Evolutionary conservation across 176 grass and related monocot genomes (phyloP), one percentile per base, ranked within the genome.

Genomic region (Aegilops umbellulata): DNA sequence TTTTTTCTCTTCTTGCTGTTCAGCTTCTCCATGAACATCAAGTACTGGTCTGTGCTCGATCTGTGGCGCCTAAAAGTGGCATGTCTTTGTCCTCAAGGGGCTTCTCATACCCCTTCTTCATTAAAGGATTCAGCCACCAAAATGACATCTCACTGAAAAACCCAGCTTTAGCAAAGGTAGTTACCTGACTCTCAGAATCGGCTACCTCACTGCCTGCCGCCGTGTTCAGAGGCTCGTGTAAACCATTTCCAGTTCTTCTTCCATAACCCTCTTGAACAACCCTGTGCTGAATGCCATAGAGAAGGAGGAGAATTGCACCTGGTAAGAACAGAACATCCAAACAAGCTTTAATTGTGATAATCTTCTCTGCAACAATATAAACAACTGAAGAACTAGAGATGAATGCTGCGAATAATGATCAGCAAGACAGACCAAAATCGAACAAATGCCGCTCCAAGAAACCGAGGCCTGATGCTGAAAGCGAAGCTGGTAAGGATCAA

Each of bases 1-100:
- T 32, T 32, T 32, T 32, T 32, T 32, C 31, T 32, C 38, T 41
- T 42, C 75, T 75, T 82, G 8, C 57, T 79, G 65, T 89, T 82
- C 69, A 95, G 58, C 55, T 88, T 83, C 57, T 98, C 96, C 66
- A 92, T 8, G 70, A 95, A 98, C 42, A 86, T 57, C 35, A 39
- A 10, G 74, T 94, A 91, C 70, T 92, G 87, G 58, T 62, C 17
- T 85, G 79, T 16, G 96, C 91, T 74, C 14, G 86, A 65, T 98
- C 96, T 24, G 13, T 82, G 83, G 10, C 10, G 41, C 41, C 10
- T 65, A 98, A 70, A 30, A 79, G 66, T 22, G 96, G 96, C 82
- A 98, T 86, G 15, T 92, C 96, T 84, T 86, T 90, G 47, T 94
- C 96, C 83, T 98, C 96, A 20, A 98, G 85, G n/a, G 91, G 96